Conservation (phyloP, 148 eudicot genomes). For the Polygonum aviculare region DNA sequence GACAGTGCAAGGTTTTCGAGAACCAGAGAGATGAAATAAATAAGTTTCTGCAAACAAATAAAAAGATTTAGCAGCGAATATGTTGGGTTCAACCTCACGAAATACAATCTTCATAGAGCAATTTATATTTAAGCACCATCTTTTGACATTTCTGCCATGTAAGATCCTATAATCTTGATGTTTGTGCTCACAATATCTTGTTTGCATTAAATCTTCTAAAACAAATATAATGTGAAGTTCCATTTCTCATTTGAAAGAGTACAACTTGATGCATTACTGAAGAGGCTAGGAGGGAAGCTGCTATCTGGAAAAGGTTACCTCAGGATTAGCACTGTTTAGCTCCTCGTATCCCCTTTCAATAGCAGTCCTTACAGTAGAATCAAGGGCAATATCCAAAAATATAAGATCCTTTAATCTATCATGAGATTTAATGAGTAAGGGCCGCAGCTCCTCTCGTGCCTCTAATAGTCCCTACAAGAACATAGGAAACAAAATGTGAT, state of each 20-base stretch:
- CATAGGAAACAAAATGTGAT: background rate
- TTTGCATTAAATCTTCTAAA: background rate
- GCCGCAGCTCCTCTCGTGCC: slow-evolving; percentile 78
- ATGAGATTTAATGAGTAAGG: slow-evolving; percentile 50
- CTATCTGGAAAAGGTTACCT: slow-evolving; percentile 36
- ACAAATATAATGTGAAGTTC: background rate
- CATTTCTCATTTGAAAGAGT: background rate
- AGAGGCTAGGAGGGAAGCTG: background rate
- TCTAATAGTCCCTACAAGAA: slow-evolving; percentile 69
- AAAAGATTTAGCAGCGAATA: background rate
- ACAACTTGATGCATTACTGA: background rate
- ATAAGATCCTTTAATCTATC: slow-evolving; percentile 82
- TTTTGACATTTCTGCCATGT: background rate
- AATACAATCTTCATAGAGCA: background rate
- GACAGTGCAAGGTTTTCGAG: slow-evolving; percentile 90
- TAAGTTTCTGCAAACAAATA: slow-evolving; percentile 59
- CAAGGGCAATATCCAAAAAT: slow-evolving; percentile 87
- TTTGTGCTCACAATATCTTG: background rate
- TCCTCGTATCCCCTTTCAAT: slow-evolving; percentile 92
- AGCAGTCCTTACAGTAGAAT: slow-evolving; percentile 85
- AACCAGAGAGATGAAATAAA: slow-evolving; percentile 82
- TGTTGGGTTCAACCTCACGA: background rate
- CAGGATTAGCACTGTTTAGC: slow-evolving; percentile 73
- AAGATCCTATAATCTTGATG: background rate
- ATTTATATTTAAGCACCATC: background rate